These are phyloP conservation scores for Trichophaea hybrida DNA, from an alignment of 2,329 filamentous ascomycete species.

Conservation along the genomic window DNA sequence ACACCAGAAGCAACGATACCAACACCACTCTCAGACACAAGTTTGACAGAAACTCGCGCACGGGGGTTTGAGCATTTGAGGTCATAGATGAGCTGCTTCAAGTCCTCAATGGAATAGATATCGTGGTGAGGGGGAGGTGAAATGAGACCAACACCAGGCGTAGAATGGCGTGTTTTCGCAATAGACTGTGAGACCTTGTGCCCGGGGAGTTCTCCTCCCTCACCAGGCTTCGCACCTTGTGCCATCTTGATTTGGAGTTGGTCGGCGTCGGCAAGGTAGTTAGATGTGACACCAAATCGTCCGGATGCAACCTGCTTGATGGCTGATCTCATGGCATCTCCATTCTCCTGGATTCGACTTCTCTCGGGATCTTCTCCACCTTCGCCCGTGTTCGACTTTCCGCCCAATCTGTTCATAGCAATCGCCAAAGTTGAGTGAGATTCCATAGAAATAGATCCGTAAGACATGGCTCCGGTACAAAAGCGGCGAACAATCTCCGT, in stretches of 20 bases:
- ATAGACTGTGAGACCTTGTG: conserved; percentile 95
- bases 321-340: conserved; percentile 90
- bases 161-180: conserved; percentile 87
- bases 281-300: conserved; percentile 88
- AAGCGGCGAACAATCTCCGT: conserved; percentile 94
- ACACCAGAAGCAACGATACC: conserved; percentile 96
- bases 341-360: conserved; percentile 71
- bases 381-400: conserved; percentile 95
- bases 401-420: conserved; percentile 90
- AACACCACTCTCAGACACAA: conserved; percentile 92
- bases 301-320: conserved; percentile 97
- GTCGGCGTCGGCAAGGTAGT: conserved; percentile 87
- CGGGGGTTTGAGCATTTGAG: conserved; percentile 91
- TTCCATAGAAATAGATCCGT: conserved; percentile 97
- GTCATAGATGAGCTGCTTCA: conserved; percentile 96
- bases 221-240: conserved; percentile 92
- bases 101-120: conserved; percentile 95
- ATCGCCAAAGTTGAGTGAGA: conserved; percentile 90
- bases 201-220: conserved; percentile 88
- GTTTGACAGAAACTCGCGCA: conserved; percentile 85
- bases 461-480: conserved; percentile 96
- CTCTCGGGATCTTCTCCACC: conserved; percentile 92
- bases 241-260: conserved; percentile 99
- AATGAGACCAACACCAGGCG: conserved; percentile 88
- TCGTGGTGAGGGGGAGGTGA: conserved; percentile 94